Evolutionary conservation across 1,139 yeast genomes (phyloP), one percentile per base, ranked within the genome.

Genomic region (Hyphopichia fennica): DNA sequence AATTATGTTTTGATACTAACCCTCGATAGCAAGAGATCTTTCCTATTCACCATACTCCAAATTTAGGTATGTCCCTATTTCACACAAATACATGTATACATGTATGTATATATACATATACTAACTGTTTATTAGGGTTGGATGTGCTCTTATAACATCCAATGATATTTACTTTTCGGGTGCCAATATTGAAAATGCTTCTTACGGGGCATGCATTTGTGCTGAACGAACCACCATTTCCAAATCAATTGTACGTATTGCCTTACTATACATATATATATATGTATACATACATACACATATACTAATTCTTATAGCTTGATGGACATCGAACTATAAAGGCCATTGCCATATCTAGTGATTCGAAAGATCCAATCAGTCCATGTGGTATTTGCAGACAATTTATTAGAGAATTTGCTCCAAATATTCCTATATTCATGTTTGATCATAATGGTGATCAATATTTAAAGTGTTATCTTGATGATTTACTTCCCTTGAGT

Each of bases 351-450:
- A 82, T 89, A 20, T 70, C 87, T 4, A 77, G 89, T 27, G 93
- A 87, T 54, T 61, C 78, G 19, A 67, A 65, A 0, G 75, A 73
- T 11, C 74, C 83, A 20, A 82, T 87, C 15, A 75, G 91, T 9
- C 99, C 99, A 0, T 93, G 99, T 62, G 99, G 99, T 3, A 84
- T 93, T 35, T 93, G 99, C 56, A 74, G 99, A 44, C 99, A 93
- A 60, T 79, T 87, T 46, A 81, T 90, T 31, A 70, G 96, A 27
- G 97, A 90, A 60, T 90, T 89, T 61, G 77, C 73, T 1, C 58
- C 59, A 3, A 63, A 72, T 2, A 58, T 80, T 18, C 82, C 84
- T 0, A 61, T 87, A 2, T 75, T 75, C 52, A 82, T 88, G 90
- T 82, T 80, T 53, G 75, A 77, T 40, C 61, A 58, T 1, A 73